Percentiles rank a stretch among this genome's conserved stretches.
These are phyloP conservation scores for Saccharomyces paradoxus DNA, from an alignment of 805 yeast genomes.

Conservation along the genomic window DNA sequence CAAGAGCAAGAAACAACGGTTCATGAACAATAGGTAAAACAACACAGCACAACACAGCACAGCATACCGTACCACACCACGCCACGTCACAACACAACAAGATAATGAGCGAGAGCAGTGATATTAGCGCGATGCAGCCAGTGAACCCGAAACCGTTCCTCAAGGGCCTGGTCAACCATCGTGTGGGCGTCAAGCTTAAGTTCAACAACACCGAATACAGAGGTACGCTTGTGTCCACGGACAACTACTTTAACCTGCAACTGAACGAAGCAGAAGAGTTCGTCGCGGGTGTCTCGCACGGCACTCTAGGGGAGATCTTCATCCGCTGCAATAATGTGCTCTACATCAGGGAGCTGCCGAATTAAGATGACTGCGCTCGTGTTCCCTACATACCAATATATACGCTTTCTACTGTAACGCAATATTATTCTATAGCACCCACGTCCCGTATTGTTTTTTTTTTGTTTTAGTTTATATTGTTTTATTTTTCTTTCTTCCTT, in stretches of 20 bases:
- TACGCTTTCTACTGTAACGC: not conserved
- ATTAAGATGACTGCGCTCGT: not conserved
- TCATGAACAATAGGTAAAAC: not conserved
- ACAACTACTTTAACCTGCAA: constrained; percentile 87
- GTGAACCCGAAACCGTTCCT: constrained; percentile 88
- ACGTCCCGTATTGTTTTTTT: not conserved
- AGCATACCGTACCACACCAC: not conserved
- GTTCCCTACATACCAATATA: not conserved
- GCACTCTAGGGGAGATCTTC: constrained; percentile 66
- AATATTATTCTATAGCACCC: not conserved
- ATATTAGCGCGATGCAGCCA: constrained; percentile 32
- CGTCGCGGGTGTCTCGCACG: constrained; percentile 40
- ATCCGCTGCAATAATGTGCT: constrained; percentile 87
- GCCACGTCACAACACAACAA: no score
- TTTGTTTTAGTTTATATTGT: not conserved
- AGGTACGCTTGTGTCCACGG: constrained; percentile 72
- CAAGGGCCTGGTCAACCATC: constrained; percentile 60
- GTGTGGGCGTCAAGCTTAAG: constrained; percentile 71
- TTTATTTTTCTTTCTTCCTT: not conserved
- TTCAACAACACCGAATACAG: constrained; percentile 86
- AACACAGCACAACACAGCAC: not conserved
- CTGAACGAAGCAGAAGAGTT: constrained; percentile 53
- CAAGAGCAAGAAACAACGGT: not conserved
- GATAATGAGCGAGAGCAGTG: not conserved
- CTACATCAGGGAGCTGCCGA: constrained; percentile 32